A percentile compares a stretch with the other conserved stretches of the same genome.
These are phyloP conservation scores for Vitrella brassicaformis DNA, from an alignment of 73 alveolate genomes.

Conservation along the genomic window DNA sequence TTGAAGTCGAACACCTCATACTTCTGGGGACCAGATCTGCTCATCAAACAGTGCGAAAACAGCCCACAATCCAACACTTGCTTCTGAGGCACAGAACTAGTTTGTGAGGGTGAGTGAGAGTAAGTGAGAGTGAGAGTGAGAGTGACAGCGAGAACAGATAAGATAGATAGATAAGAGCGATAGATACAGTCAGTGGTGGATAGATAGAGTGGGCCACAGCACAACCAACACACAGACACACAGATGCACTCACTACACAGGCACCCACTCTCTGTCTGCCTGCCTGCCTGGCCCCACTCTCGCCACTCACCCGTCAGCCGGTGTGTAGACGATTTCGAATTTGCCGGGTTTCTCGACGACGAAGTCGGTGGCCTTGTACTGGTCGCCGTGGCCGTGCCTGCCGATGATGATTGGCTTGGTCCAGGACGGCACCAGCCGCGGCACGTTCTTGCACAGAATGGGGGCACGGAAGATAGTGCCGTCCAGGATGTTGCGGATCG, in stretches of 20 bases:
- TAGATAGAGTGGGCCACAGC: too few relatives aligned
- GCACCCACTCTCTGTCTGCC: too few relatives aligned
- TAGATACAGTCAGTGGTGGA: too few relatives aligned
- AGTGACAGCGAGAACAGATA: too few relatives aligned
- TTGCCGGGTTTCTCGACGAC: constrained; percentile 60
- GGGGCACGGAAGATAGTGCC: constrained; percentile 88
- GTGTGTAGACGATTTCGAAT: constrained; percentile 51
- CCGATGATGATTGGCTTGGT: constrained; percentile 74
- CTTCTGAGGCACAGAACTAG: too few relatives aligned
- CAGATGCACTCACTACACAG: too few relatives aligned
- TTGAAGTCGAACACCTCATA: constrained; percentile 57
- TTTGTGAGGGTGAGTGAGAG: too few relatives aligned
- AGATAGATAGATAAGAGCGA: too few relatives aligned
- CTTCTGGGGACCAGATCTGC: background rate
- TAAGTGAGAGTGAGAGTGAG: too few relatives aligned
- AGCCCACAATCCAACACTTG: too few relatives aligned
- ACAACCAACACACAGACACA: too few relatives aligned
- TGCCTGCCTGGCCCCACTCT: constrained; percentile 36
- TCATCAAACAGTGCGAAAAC: too few relatives aligned
- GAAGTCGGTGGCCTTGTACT: constrained; percentile 66
- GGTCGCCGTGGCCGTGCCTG: constrained; percentile 80
- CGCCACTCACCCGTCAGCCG: constrained; percentile 53
- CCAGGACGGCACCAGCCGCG: constrained; percentile 82
- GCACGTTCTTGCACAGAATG: constrained; percentile 64
- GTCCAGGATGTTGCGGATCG: constrained; percentile 74